A percentile compares a stretch with the other conserved stretches of the same genome.
Evolutionary conservation across 345 rosid species (phyloP).

Genomic region (Camelina hispida): DNA sequence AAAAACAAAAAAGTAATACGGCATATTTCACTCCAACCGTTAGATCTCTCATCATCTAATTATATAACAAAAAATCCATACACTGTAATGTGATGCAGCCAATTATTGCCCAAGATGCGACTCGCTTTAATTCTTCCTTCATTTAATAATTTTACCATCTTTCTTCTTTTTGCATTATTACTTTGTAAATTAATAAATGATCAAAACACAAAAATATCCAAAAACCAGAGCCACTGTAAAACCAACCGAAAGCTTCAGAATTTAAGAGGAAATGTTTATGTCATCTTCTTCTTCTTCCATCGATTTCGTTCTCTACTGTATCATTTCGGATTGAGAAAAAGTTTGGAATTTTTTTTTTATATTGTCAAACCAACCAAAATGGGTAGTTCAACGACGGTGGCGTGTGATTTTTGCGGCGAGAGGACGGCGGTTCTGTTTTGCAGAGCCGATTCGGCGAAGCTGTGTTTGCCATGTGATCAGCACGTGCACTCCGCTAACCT

Average conservation of each 20-base stretch:
- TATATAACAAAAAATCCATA: neutral
- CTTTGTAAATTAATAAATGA: too few relatives aligned
- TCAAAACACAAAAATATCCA: too few relatives aligned
- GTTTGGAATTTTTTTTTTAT: too few relatives aligned
- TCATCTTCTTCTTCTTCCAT: neutral
- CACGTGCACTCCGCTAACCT: constrained; percentile 93
- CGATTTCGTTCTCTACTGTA: too few relatives aligned
- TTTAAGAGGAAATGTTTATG: neutral
- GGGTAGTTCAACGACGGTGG: neutral
- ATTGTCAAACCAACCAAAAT: neutral
- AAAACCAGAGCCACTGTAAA: neutral
- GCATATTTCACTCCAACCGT: neutral
- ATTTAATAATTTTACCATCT: too few relatives aligned
- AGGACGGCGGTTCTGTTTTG: constrained; percentile 77
- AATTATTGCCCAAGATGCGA: neutral
- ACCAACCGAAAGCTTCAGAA: neutral
- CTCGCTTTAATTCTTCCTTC: too few relatives aligned
- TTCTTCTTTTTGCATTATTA: too few relatives aligned
- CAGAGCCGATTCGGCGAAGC: constrained; percentile 89
- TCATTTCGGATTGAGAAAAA: too few relatives aligned
- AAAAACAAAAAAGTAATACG: neutral
- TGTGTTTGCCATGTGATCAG: constrained; percentile 85
- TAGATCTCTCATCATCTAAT: neutral
- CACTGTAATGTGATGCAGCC: neutral
- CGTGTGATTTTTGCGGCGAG: constrained; percentile 82